Evolutionary conservation across 2,329 filamentous ascomycete genomes (phyloP).

Genomic region (Aspergillus caelatus): DNA sequence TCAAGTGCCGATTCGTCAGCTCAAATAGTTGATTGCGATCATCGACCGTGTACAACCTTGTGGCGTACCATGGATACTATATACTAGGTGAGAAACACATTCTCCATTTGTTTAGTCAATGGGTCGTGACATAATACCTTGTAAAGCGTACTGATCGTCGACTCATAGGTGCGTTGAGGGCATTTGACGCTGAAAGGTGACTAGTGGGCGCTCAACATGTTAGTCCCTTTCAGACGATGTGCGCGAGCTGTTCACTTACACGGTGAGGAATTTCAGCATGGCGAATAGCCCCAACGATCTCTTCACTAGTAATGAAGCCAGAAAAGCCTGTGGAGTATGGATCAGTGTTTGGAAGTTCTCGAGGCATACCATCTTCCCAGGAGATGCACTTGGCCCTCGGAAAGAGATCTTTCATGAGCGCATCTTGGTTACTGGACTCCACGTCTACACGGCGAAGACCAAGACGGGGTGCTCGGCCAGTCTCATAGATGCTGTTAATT

Average conservation of each 20-base stretch:
- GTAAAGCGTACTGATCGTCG: constrained; percentile 53
- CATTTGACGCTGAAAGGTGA: constrained; percentile 54
- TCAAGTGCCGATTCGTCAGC: constrained; percentile 59
- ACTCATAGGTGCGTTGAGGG: constrained; percentile 57
- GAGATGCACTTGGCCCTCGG: constrained; percentile 54
- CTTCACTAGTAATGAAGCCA: constrained; percentile 55
- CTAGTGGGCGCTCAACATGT: constrained; percentile 30
- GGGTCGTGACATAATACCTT: constrained; percentile 42
- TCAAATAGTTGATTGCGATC: constrained; percentile 52
- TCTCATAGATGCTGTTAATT: constrained; percentile 38
- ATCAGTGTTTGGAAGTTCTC: constrained; percentile 39
- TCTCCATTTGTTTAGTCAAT: not conserved
- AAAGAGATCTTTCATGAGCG: constrained; percentile 55
- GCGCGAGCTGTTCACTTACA: constrained; percentile 39
- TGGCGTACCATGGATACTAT: constrained; percentile 55
- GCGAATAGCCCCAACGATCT: constrained; percentile 50
- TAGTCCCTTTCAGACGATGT: not conserved
- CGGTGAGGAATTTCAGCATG: constrained; percentile 54
- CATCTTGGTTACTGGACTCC: constrained; percentile 49
- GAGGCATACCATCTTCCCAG: constrained; percentile 46
- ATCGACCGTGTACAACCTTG: constrained; percentile 48
- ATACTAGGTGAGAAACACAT: constrained; percentile 13
- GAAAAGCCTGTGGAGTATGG: constrained; percentile 53
- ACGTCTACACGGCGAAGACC: constrained; percentile 53
- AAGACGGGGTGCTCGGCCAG: constrained; percentile 46